phyloP scores from a whole-genome alignment of 352 stramenopile species.

The Globisporangium nagaii region DNA sequence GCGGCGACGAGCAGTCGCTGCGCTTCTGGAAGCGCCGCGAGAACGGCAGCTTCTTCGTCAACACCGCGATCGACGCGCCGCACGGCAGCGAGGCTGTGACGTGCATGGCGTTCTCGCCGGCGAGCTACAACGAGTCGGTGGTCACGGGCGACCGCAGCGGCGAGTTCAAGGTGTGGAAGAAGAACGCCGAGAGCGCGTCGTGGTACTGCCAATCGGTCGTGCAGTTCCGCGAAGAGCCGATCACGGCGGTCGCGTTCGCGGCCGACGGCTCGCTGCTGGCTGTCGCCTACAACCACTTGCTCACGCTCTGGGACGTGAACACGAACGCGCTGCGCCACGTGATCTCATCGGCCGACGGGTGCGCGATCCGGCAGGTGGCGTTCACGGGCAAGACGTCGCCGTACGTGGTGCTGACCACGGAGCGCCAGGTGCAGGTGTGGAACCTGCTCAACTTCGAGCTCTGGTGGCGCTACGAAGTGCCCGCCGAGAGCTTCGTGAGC shows the following conservation, averaged over 20 bases:
- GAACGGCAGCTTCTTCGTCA: constrained; percentile 72
- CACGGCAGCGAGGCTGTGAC: constrained; percentile 54
- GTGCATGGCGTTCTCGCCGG: constrained; percentile 48
- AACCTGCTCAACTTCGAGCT: constrained; percentile 60
- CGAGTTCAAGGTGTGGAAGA: constrained; percentile 83
- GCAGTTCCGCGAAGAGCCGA: constrained; percentile 60
- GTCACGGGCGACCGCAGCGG: constrained; percentile 62
- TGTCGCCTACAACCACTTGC: constrained; percentile 69
- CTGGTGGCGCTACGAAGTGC: constrained; percentile 69
- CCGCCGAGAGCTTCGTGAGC: constrained; percentile 23
- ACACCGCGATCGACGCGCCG: constrained; percentile 76
- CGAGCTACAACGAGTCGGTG: constrained; percentile 29
- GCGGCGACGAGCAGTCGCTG: constrained; percentile 50
- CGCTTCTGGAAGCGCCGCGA: constrained; percentile 75
- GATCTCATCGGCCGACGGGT: constrained; percentile 56
- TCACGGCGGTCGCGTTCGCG: constrained; percentile 67
- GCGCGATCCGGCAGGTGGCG: constrained; percentile 42
- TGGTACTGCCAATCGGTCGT: constrained; percentile 83
- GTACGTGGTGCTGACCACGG: constrained; percentile 58
- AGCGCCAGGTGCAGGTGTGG: constrained; percentile 65
- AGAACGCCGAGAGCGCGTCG: constrained; percentile 20
- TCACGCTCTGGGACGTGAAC: constrained; percentile 82
- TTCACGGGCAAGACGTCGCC: constrained; percentile 58
- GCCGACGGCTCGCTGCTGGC: constrained; percentile 78
- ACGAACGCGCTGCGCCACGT: constrained; percentile 75